Conservation (phyloP, 176 grass and related monocot genomes). For the Microstegium vimineum region DNA sequence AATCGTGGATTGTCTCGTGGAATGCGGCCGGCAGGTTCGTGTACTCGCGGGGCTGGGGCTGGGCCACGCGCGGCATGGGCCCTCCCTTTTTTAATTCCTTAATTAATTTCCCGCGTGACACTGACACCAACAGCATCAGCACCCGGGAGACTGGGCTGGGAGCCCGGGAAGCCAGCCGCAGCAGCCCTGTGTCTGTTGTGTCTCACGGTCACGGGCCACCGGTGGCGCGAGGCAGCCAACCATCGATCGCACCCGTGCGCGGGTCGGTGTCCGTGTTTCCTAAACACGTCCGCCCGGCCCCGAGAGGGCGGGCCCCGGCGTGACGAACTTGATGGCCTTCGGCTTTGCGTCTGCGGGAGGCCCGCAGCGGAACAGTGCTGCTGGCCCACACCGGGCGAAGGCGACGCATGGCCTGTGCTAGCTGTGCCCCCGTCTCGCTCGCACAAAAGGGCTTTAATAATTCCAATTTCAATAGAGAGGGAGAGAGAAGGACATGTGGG, state of each 20-base stretch:
- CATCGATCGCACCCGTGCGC: background rate
- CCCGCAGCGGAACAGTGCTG: background rate
- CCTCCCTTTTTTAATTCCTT: background rate
- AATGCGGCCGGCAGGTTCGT: background rate
- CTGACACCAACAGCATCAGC: background rate
- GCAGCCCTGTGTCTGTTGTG: background rate
- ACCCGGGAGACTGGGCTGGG: too few species aligned
- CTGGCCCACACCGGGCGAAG: background rate
- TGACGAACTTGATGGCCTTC: conserved; percentile 1
- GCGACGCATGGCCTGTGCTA: background rate
- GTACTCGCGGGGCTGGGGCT: background rate
- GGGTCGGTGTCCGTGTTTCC: background rate
- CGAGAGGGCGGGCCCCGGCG: background rate
- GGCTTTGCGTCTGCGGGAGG: conserved; percentile 20
- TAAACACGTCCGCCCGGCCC: background rate
- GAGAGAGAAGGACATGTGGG: background rate
- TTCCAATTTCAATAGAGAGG: background rate
- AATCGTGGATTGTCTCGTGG: background rate
- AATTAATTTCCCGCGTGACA: background rate
- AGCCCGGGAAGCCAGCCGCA: too few species aligned
- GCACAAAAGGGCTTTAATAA: background rate
- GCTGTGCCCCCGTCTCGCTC: background rate
- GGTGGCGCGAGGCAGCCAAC: background rate
- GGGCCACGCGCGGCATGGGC: background rate
- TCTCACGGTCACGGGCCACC: background rate